Conservation (phyloP, 2,329 filamentous ascomycete species). For the Botrytis byssoidea region DNA sequence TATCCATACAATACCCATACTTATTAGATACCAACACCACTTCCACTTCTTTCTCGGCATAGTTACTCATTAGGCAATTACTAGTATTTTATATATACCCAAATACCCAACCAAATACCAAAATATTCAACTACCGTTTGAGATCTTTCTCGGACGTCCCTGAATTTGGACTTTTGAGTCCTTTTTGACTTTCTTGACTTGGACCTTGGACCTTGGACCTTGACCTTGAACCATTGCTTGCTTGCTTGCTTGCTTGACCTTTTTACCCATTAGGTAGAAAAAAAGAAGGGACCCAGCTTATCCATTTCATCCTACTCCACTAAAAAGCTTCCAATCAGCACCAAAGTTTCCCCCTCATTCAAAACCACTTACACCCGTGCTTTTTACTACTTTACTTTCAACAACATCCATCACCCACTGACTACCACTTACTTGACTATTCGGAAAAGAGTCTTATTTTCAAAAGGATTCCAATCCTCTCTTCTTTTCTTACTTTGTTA, state of each 20-base stretch:
- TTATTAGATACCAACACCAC: neutral
- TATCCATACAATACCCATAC: too few species aligned
- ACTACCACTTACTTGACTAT: neutral
- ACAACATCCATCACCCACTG: neutral
- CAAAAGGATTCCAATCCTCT: neutral
- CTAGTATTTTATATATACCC: neutral
- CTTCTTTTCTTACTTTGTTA: neutral
- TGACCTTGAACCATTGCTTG: too few species aligned
- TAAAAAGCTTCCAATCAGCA: conserved; percentile 5
- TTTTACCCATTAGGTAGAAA: neutral
- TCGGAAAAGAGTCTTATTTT: neutral
- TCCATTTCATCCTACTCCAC: conserved; percentile 1
- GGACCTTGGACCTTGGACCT: too few species aligned
- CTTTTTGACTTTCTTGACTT: too few species aligned
- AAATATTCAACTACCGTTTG: neutral
- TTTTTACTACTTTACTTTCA: neutral
- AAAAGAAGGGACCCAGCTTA: neutral
- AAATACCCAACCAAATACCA: neutral
- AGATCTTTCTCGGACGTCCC: neutral
- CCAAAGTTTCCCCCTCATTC: neutral
- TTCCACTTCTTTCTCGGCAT: neutral
- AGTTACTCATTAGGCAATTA: neutral
- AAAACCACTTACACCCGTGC: neutral
- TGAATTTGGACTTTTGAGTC: neutral
- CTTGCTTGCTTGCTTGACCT: neutral